Base-by-base conservation (phyloP, 164 flowering plant species). In the Tetracentron sinense region DNA sequence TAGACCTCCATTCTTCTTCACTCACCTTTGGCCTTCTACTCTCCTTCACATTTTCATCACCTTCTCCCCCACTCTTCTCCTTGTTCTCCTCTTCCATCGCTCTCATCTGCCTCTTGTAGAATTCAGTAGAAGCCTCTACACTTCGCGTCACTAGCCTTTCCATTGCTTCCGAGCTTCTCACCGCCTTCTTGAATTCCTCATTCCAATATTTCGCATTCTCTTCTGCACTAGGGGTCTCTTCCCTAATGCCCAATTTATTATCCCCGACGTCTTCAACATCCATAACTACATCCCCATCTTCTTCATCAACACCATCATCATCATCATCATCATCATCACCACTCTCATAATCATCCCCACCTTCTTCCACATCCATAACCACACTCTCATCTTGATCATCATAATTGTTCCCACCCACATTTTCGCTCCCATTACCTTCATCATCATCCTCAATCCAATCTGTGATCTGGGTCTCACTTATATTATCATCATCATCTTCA, bases 391-490 rank as follows among this genome's bases (percentile, higher is more conserved):
- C 69, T 11, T 64, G 68, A 15, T 53, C 75, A 44, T 62, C 72
- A 1, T 64, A 75, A 5, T 60, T 80, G 1, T 62, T 71, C 21
- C 48, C 74, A 16, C 58, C 76, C 0, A 51, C 77, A 16, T 56
- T 63, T 0, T 47, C 62, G 17, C 55, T n/a, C 63, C 3, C n/a
- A n/a, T n/a, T n/a, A n/a, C n/a, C n/a, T n/a, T 75, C 77, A 0
- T 74, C 87, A 35, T 85, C 89, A 60, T 80, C 92, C 61, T 88
- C 96, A 47, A 87, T 73, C 95, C 91, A 90, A 49, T 89, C 96
- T 1, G 68, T 50, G 35, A 81, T 61, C 62, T 75, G 75, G 3
- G 33, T 72, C 52, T 74, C 81, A 5, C 50, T 56, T 1, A 28
- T 2, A 23, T 67, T 35, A 25, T 54, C 16, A 17, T 80, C 87